phyloP scores from a whole-genome alignment of 805 yeast species.

The Teunomyces kruisii region DNA sequence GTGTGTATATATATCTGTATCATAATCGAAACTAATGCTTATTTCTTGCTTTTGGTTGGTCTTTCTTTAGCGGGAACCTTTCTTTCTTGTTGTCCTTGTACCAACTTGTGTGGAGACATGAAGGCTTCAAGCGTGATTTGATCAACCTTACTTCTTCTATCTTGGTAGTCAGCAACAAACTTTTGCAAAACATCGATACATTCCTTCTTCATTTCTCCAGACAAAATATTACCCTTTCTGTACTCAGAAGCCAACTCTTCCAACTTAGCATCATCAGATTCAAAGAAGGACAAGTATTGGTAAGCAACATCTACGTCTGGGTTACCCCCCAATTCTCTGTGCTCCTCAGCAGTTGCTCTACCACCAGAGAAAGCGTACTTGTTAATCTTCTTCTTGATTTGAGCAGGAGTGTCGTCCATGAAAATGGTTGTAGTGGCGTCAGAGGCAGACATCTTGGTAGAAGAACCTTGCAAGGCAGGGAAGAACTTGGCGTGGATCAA shows the following conservation, averaged over 20 bases:
- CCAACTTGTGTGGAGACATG: conserved; percentile 83
- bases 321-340: conserved; percentile 85
- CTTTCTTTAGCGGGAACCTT: conserved; percentile 62
- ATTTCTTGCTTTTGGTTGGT: conserved; percentile 43
- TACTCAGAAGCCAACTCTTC: conserved; percentile 61
- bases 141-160: conserved; percentile 63
- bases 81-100: conserved; percentile 73
- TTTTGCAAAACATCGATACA: conserved; percentile 80
- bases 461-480: conserved; percentile 97
- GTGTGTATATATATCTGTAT: background rate
- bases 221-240: conserved; percentile 75
- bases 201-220: conserved; percentile 90
- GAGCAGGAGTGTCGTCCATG: conserved; percentile 92
- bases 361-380: conserved; percentile 98
- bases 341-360: conserved; percentile 81
- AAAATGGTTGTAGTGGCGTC: conserved; percentile 88
- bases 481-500: conserved; percentile 91
- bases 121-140: conserved; percentile 61
- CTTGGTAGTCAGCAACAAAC: conserved; percentile 82
- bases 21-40: background rate
- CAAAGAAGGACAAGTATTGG: conserved; percentile 88
- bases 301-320: conserved; percentile 95
- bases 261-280: conserved; percentile 82
- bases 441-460: conserved; percentile 95
- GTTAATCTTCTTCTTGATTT: conserved; percentile 90